Base-by-base conservation (phyloP, 1,284 basidiomycete genomes). In the Earliella scabrosa region DNA sequence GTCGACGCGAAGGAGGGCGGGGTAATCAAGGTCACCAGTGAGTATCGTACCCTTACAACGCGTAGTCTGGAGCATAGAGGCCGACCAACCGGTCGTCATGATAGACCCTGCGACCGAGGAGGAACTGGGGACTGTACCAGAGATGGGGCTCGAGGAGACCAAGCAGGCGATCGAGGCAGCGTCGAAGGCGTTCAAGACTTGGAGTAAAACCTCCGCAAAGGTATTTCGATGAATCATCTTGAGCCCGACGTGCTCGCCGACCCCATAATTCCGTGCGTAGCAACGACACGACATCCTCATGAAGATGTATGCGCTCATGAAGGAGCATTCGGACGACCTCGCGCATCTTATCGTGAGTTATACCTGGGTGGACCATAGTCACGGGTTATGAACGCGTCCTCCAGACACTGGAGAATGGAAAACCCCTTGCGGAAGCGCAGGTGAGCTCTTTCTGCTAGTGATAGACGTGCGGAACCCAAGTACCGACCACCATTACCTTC, bases 331-430 rank as follows among this genome's bases (percentile, higher is more conserved):
- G 36, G 92, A 96, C 39, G 95, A 97, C 68, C 77, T 97, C 32
- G 85, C 85, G 11, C 82, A 85, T 38, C 84, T 96, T 51, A 92
- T 95, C 61, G 90, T 90, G 56, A 63, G 86, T 66, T 18, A 11
- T 14, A n/a, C n/a, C 32, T 36, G 7, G 14, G 10, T 26, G 32
- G 16, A 13, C 16, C 31, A n/a, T n/a, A 32, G 11, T 1, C 20
- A 2, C 10, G 24, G 26, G 18, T 38, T 16, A 9, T 41, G 45
- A 38, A 14, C 27, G 13, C 23, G n/a, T n/a, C 16, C 26, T 50
- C 27, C 56, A 94, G 90, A 94, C 93, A 5, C 76, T 93, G 59
- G 95, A 98, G 76, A 98, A 98, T 66, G 95, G 95, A 35, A 98
- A 98, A 77, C 81, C 93, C 3, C 76, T 96, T 49, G 75, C 78